Evolutionary conservation across 179 eudicot species (phyloP), one percentile per base, ranked within the genome.

Genomic region (Beta lomatogona): DNA sequence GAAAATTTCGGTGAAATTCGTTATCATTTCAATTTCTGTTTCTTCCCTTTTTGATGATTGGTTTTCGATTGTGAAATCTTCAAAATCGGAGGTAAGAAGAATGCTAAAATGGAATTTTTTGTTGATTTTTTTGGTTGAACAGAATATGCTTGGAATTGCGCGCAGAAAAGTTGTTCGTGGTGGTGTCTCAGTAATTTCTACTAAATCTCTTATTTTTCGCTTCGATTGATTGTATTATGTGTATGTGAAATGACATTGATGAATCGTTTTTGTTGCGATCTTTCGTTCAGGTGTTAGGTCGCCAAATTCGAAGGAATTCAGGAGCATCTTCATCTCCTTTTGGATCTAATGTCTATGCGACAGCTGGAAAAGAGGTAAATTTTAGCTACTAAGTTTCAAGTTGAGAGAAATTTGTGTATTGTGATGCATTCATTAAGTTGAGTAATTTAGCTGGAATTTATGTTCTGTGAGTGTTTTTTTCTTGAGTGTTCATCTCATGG

Each of bases 111-210:
- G 13, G 52, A 21, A 21, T 21, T 5, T n/a, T 19, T 19, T 22
- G 75, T 52, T 12, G 18, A 45, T 72, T 72, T 50, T 71, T 52
- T 12, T 10, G 15, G 12, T 72, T 73, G 61, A 13, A 76, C 82
- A 79, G 77, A 76, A 25, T 71, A 88, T 85, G 87, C 22, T 82
- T 72, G 86, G 88, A 69, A 75, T 87, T 81, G 76, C 77, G 36
- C 83, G 90, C 80, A 82, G 88, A 48, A 89, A 86, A 69, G 59
- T 85, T 82, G 88, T 82, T 31, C 80, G 86, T 16, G 82, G 79
- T 19, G 84, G 83, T 46, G 87, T 71, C 52, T 85, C 88, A 46
- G 86, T 87, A 14, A 67, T 80, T 77, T 74, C 69, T 83, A 88
- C 85, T 22, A 66, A 53, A 28, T 67, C 14, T 79, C 76, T 21